These are phyloP conservation scores for Syncephalastrum racemosum DNA, from an alignment of 371 early-diverging fungal species.

Conservation along the genomic window DNA sequence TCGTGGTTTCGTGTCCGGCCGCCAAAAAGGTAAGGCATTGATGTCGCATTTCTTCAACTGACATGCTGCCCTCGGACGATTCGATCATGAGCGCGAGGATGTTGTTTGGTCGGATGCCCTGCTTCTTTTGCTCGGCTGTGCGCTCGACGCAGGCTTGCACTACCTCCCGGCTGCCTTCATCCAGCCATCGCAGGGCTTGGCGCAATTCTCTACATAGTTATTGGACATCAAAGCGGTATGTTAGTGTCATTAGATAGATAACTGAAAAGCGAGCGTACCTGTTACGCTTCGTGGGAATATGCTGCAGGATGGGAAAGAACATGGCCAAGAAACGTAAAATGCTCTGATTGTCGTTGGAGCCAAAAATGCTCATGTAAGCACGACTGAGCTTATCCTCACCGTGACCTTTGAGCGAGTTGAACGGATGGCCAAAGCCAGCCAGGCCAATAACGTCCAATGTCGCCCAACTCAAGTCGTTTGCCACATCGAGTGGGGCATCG, in stretches of 20 bases:
- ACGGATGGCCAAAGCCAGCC: conserved; percentile 55
- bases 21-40: conserved; percentile 31
- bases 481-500: conserved; percentile 30
- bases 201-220: not conserved
- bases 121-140: conserved; percentile 1
- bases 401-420: conserved; percentile 19
- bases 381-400: conserved; percentile 37
- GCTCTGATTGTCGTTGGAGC: conserved; percentile 14
- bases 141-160: conserved; percentile 43
- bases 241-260: no score
- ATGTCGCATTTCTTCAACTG: conserved; percentile 22
- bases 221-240: no score
- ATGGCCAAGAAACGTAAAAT: conserved; percentile 31
- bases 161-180: conserved; percentile 40
- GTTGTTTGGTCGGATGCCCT: conserved; percentile 22
- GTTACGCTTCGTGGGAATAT: conserved; percentile 43
- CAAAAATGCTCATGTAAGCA: conserved; percentile 49
- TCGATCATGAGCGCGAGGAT: conserved; percentile 36
- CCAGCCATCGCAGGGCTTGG: conserved; percentile 16
- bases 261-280: not conserved
- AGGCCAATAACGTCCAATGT: conserved; percentile 49
- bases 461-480: conserved; percentile 33
- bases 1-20: conserved; percentile 57
- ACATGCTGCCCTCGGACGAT: conserved; percentile 32
- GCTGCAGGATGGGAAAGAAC: conserved; percentile 33